Conservation (phyloP, 2,329 filamentous ascomycete genomes). For the Talaromyces sp. region DNA sequence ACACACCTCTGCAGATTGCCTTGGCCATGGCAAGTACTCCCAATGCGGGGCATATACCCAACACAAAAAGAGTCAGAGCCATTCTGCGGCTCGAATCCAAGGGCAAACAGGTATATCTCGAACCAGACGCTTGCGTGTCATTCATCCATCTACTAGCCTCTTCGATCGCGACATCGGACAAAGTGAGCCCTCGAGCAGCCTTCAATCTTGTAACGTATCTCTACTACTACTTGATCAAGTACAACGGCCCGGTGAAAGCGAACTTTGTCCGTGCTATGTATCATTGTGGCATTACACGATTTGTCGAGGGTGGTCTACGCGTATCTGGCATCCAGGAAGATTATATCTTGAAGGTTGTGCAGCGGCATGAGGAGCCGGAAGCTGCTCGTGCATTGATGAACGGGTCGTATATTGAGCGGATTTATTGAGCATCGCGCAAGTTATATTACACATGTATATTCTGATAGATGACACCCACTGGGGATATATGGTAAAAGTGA, state of each 20-base stretch:
- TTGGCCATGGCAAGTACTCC: slow-evolving; percentile 31
- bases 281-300: slow-evolving; percentile 47
- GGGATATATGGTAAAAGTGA: not conserved
- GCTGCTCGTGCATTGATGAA: slow-evolving; percentile 33
- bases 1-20: slow-evolving; percentile 38
- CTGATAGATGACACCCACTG: not conserved
- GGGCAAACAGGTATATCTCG: slow-evolving; percentile 23
- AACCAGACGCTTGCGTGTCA: slow-evolving; percentile 37
- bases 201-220: slow-evolving; percentile 48
- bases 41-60: slow-evolving; percentile 13
- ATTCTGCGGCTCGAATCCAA: slow-evolving; percentile 14
- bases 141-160: slow-evolving; percentile 46
- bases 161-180: slow-evolving; percentile 38
- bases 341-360: slow-evolving; percentile 46
- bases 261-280: slow-evolving; percentile 49
- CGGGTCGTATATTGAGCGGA: slow-evolving; percentile 16
- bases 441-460: not conserved
- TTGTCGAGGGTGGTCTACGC: slow-evolving; percentile 34
- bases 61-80: slow-evolving; percentile 11
- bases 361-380: slow-evolving; percentile 41
- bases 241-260: slow-evolving; percentile 42
- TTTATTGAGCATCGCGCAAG: not conserved
- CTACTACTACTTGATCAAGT: slow-evolving; percentile 43
- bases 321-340: slow-evolving; percentile 36
- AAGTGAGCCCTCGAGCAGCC: slow-evolving; percentile 39